Evolutionary conservation across 108 stramenopile genomes (phyloP), one percentile per base, ranked within the genome.

Genomic region (Stephanodiscus triporus): DNA sequence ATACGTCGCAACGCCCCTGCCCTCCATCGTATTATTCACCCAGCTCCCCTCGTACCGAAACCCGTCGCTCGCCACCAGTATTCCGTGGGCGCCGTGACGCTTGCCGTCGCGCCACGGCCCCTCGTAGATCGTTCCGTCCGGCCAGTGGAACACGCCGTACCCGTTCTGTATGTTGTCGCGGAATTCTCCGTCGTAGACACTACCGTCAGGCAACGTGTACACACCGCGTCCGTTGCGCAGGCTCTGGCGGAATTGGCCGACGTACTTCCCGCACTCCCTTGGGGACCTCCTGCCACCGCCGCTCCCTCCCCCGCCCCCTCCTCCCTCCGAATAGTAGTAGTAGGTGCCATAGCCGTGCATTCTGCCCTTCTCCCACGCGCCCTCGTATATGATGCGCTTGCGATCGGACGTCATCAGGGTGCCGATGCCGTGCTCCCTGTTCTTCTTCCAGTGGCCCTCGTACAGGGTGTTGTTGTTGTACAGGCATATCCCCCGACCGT

Each of bases 41-140:
- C 95, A 97, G 49, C 78, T 83, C 8, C 97, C 97, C 69, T 96
- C 94, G 71, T 97, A 97, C 8, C 76, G 63, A 72, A 94, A 94
- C 1, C 96, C 94, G 77, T 94, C 89, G 16, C 89, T 69, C 8
- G 83, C 81, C 23, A 84, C 76, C 53, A 97, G 77, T 27, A 86
- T 63, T 9, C 96, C 96, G 54, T 84, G 80, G 13, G 91, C 89
- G 57, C 89, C 82, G 58, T 87, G 87, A n/a, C 95, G 85, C 51
- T 87, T 85, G 4, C 90, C 90, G 42, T 89, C 88, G 64, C 86
- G 89, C 93, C 93, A 97, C 5, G 89, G 80, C 9, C 96, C 96
- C 51, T 91, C 86, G 69, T 93, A 95, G 42, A 76, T 58, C 3
- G 84, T 88, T 1, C 78, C 82, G 69, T 92, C 93, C 4, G 89